Evolutionary conservation across 2,329 filamentous ascomycete species (phyloP).

Genomic region (Cladosporium sp.): DNA sequence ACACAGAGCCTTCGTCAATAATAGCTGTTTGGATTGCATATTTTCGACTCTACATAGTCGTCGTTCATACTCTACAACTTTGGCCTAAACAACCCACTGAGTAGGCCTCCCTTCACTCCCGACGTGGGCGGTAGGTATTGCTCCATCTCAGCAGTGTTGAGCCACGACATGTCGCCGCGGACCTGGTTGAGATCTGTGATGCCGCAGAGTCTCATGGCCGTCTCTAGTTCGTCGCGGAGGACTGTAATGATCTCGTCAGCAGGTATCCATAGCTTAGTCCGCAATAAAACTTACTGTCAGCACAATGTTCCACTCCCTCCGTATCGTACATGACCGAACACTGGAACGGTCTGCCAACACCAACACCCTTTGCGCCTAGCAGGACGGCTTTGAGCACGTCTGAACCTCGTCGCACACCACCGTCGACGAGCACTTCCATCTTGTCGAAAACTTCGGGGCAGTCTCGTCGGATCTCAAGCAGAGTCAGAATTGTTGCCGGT

Average conservation of each 20-base stretch:
- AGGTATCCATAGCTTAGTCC: conserved; percentile 3
- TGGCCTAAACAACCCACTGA: conserved; percentile 1
- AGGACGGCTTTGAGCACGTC: conserved; percentile 66
- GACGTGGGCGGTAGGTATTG: conserved; percentile 40
- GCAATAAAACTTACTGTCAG: conserved; percentile 46
- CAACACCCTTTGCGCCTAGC: conserved; percentile 58
- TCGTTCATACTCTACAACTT: conserved; percentile 2
- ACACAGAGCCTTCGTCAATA: neutral
- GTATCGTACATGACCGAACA: conserved; percentile 59
- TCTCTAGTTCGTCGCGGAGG: conserved; percentile 57
- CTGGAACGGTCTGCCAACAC: conserved; percentile 59
- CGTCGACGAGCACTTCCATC: conserved; percentile 62
- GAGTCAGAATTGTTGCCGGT: conserved; percentile 53
- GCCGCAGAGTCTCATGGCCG: conserved; percentile 63
- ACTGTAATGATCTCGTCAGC: conserved; percentile 25
- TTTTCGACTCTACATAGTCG: neutral
- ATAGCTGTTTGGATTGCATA: neutral
- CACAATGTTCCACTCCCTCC: conserved; percentile 48
- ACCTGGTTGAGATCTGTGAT: conserved; percentile 58
- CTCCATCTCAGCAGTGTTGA: conserved; percentile 54
- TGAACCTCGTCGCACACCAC: conserved; percentile 59
- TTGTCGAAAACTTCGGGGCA: conserved; percentile 57
- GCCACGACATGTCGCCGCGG: conserved; percentile 51
- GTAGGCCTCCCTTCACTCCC: neutral
- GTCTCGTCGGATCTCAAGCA: conserved; percentile 60